These are phyloP conservation scores for Pseudonectria foliicola DNA, from an alignment of 2,329 filamentous ascomycete species.

Conservation along the genomic window DNA sequence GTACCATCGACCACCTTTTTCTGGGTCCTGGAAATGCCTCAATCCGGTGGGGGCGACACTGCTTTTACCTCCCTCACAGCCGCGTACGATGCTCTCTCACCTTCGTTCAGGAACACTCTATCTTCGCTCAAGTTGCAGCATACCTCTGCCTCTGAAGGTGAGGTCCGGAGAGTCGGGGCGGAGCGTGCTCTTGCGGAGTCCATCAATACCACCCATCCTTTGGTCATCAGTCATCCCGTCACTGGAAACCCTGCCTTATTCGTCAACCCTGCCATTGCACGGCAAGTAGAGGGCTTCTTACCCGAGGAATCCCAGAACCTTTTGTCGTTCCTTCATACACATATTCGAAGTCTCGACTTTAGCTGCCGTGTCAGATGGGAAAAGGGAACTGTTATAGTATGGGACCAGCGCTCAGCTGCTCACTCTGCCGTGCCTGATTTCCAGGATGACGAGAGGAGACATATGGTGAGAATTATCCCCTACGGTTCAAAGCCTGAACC, in stretches of 20 bases:
- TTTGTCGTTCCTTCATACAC: conserved; percentile 21
- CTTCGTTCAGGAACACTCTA: conserved; percentile 16
- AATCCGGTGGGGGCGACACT: conserved; percentile 22
- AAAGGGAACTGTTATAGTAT: conserved; percentile 22
- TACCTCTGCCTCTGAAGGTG: conserved; percentile 23
- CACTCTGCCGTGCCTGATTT: conserved; percentile 26
- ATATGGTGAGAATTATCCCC: conserved; percentile 25
- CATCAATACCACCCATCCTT: conserved; percentile 21
- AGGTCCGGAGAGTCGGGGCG: conserved; percentile 19
- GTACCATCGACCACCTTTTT: conserved; percentile 26
- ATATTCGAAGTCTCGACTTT: conserved; percentile 25
- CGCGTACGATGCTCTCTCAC: conserved; percentile 23
- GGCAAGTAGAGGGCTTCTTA: conserved; percentile 21
- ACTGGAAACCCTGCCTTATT: conserved; percentile 21
- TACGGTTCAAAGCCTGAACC: conserved; percentile 19
- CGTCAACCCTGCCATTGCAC: conserved; percentile 24
- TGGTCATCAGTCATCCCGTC: conserved; percentile 23
- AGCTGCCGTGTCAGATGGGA: conserved; percentile 24
- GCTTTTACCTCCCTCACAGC: conserved; percentile 24
- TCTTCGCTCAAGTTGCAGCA: conserved; percentile 8
- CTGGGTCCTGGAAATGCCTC: conserved; percentile 25
- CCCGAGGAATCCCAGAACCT: conserved; percentile 24
- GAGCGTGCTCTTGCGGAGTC: conserved; percentile 23
- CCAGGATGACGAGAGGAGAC: conserved; percentile 21
- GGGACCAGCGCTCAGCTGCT: conserved; percentile 21